Evolutionary conservation across 2,329 filamentous ascomycete genomes (phyloP).

Genomic region (Aspergillus viridinutans): DNA sequence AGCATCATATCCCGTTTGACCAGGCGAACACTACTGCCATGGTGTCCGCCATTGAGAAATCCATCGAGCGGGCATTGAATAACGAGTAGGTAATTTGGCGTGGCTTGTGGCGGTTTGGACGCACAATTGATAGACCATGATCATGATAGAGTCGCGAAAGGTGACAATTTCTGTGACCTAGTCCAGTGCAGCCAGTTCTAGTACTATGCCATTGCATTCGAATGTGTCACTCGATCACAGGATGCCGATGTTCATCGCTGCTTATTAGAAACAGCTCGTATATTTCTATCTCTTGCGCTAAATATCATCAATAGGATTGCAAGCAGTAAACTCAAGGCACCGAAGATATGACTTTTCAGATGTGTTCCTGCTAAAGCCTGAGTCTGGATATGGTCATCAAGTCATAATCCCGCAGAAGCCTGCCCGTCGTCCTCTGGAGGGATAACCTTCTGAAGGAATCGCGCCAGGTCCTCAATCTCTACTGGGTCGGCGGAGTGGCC

Average conservation of each 20-base stretch:
- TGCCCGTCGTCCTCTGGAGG: slow-evolving; percentile 42
- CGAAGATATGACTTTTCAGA: slow-evolving; percentile 19
- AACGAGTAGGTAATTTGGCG: slow-evolving; percentile 1
- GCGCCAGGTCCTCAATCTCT: slow-evolving; percentile 79
- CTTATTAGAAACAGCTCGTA: slow-evolving; percentile 4
- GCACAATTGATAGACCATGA: neutral
- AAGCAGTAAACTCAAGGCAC: slow-evolving; percentile 21
- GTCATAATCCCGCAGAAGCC: slow-evolving; percentile 32
- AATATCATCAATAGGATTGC: slow-evolving; percentile 20
- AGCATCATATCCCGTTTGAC: slow-evolving; percentile 33
- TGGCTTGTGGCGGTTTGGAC: neutral
- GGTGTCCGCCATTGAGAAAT: slow-evolving; percentile 22
- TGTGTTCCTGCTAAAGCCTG: neutral
- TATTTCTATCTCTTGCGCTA: neutral
- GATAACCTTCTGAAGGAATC: slow-evolving; percentile 53
- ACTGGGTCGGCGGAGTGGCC: slow-evolving; percentile 70
- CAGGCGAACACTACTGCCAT: slow-evolving; percentile 25
- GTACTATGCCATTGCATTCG: neutral
- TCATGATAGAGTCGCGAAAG: neutral
- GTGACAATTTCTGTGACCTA: neutral
- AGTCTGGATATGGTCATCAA: slow-evolving; percentile 13
- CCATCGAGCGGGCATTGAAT: slow-evolving; percentile 18
- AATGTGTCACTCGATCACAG: neutral
- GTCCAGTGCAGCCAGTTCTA: neutral
- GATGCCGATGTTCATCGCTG: slow-evolving; percentile 2